These are phyloP conservation scores for Aureobasidium sp. DNA, from an alignment of 2,329 filamentous ascomycete genomes.

Conservation along the genomic window DNA sequence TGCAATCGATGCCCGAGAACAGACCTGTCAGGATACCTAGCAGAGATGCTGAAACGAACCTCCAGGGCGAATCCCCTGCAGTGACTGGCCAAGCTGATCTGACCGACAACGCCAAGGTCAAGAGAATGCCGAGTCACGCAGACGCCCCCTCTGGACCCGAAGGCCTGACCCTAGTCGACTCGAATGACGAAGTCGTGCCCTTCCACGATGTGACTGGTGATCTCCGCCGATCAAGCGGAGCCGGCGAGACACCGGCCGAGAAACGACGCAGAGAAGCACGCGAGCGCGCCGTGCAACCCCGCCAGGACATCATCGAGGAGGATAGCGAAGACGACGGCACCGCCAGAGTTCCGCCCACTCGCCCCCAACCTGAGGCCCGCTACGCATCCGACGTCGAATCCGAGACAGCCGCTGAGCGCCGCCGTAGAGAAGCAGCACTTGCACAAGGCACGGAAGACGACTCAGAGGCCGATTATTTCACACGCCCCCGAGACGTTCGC, in stretches of 20 bases:
- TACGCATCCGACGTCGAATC: conserved; percentile 31
- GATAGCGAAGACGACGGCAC: conserved; percentile 33
- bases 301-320: conserved; percentile 10
- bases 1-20: conserved; percentile 23
- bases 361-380: not conserved
- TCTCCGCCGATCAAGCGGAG: conserved; percentile 17
- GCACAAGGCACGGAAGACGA: conserved; percentile 40
- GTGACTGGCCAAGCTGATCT: not conserved
- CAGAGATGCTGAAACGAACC: not conserved
- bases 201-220: conserved; percentile 36
- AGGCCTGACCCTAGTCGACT: conserved; percentile 37
- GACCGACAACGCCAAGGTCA: conserved; percentile 9
- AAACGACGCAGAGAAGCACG: conserved; percentile 34
- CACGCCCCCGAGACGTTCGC: not conserved
- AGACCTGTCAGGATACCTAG: not conserved
- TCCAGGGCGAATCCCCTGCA: not conserved
- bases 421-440: conserved; percentile 64
- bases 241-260: conserved; percentile 31
- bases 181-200: conserved; percentile 37
- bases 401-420: conserved; percentile 67
- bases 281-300: conserved; percentile 10
- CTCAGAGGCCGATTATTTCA: conserved; percentile 30
- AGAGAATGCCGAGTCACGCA: conserved; percentile 12
- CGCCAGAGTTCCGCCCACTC: conserved; percentile 26
- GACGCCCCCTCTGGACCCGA: conserved; percentile 16